These are phyloP conservation scores for Sclerotiophoma versabilis DNA, from an alignment of 2,329 filamentous ascomycete genomes.

Conservation along the genomic window DNA sequence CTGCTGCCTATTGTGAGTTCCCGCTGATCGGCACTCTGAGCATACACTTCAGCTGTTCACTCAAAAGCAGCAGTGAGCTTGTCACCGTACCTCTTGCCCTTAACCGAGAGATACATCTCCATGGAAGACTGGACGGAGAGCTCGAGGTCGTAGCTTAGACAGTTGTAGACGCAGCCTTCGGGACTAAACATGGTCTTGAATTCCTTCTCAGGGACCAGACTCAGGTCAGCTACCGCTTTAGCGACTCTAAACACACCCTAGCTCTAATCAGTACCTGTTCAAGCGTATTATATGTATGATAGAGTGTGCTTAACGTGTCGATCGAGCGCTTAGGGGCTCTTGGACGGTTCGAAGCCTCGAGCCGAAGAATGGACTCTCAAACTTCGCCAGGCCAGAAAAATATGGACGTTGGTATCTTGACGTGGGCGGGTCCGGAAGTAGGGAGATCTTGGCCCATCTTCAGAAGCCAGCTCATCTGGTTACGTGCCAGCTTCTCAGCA, in stretches of 20 bases:
- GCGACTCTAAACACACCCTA: not conserved
- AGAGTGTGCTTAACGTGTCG: not conserved
- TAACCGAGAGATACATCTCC: not conserved
- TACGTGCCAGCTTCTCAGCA: not conserved
- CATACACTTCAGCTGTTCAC: no score
- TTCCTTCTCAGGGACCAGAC: conserved; percentile 8
- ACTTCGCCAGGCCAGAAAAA: not conserved
- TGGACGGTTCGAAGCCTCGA: not conserved
- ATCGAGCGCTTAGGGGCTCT: not conserved
- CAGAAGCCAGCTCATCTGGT: conserved; percentile 27
- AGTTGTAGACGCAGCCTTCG: not conserved
- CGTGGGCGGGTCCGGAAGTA: conserved; percentile 1
- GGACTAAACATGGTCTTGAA: not conserved
- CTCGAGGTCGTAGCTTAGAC: not conserved
- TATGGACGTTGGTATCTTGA: fast-evolving
- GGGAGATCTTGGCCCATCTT: conserved; percentile 26
- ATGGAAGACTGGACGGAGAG: not conserved
- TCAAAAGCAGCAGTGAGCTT: not conserved
- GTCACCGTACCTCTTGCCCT: not conserved
- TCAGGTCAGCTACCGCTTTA: conserved; percentile 14
- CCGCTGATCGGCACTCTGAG: no score
- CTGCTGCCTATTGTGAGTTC: no score
- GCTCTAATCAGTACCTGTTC: not conserved
- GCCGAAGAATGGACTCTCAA: not conserved
- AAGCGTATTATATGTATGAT: not conserved